These are phyloP conservation scores for Sarocladium strictum DNA, from an alignment of 2,329 filamentous ascomycete genomes.

Conservation along the genomic window DNA sequence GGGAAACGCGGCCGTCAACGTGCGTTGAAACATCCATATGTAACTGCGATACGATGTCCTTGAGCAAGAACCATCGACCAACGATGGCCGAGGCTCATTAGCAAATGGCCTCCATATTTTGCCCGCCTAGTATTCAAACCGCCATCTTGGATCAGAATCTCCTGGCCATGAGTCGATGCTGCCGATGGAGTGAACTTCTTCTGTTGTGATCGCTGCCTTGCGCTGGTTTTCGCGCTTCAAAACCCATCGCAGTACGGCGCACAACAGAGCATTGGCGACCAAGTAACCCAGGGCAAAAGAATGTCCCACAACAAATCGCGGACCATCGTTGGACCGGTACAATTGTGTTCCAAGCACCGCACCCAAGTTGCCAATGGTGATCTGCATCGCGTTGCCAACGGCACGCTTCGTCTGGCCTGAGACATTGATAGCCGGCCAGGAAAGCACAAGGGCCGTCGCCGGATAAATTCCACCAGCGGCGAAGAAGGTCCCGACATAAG, in stretches of 20 bases:
- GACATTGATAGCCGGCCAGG: conserved; percentile 68
- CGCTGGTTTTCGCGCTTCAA: conserved; percentile 52
- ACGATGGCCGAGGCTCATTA: neutral
- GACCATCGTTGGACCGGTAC: conserved; percentile 54
- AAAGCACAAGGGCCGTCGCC: conserved; percentile 54
- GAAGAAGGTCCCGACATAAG: conserved; percentile 57
- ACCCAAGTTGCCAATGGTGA: conserved; percentile 64
- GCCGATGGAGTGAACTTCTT: conserved; percentile 40
- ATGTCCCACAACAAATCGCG: conserved; percentile 61
- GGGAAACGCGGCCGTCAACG: conserved; percentile 34
- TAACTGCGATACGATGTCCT: no score
- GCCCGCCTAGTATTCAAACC: conserved; percentile 49
- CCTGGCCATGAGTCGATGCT: conserved; percentile 50
- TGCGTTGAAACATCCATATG: conserved; percentile 29
- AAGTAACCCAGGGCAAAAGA: conserved; percentile 61
- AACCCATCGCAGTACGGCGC: conserved; percentile 43
- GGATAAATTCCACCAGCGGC: conserved; percentile 64
- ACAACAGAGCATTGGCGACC: conserved; percentile 49
- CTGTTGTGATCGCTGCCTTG: conserved; percentile 33
- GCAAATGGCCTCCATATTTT: neutral
- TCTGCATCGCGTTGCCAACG: conserved; percentile 64
- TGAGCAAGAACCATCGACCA: neutral
- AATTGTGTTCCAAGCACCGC: conserved; percentile 65
- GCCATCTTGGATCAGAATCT: conserved; percentile 59
- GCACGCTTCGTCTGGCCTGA: conserved; percentile 65